These are phyloP conservation scores for Backusella psychrophila DNA, from an alignment of 192 early-diverging fungal genomes.

Conservation along the genomic window DNA sequence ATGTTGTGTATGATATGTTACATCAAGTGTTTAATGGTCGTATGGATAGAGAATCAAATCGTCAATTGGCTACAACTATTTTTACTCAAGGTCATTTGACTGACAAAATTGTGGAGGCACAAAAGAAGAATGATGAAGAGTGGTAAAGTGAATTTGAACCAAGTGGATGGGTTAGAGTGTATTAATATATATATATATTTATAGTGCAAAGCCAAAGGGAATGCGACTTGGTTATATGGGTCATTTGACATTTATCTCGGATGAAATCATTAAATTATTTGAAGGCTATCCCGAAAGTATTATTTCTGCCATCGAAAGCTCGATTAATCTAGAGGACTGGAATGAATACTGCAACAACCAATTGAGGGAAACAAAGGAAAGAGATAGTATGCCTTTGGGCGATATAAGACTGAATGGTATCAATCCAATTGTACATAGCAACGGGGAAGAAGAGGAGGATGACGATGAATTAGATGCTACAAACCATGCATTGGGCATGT, in stretches of 20 bases:
- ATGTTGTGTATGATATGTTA: slow-evolving; percentile 98
- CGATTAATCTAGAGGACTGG: slow-evolving; percentile 51
- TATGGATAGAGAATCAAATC: slow-evolving; percentile 61
- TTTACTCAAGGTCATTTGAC: slow-evolving; percentile 88
- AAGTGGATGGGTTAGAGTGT: background rate
- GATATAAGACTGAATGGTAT: slow-evolving; percentile 47
- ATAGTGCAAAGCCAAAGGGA: slow-evolving; percentile 80
- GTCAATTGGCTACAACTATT: slow-evolving; percentile 55
- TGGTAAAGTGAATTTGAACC: slow-evolving; percentile 48
- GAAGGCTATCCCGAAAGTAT: slow-evolving; percentile 57
- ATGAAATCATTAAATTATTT: slow-evolving; percentile 88
- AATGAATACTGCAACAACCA: slow-evolving; percentile 43
- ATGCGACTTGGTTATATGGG: slow-evolving; percentile 97
- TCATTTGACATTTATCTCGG: slow-evolving; percentile 93
- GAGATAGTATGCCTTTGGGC: slow-evolving; percentile 43
- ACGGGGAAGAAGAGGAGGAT: slow-evolving; percentile 18
- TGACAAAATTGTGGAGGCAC: slow-evolving; percentile 79
- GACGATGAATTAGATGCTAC: slow-evolving; percentile 13
- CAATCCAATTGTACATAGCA: slow-evolving; percentile 5
- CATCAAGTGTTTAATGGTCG: slow-evolving; percentile 96
- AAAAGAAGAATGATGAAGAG: slow-evolving; percentile 78
- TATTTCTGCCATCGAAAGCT: slow-evolving; percentile 32
- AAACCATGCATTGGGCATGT: background rate
- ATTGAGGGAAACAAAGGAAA: slow-evolving; percentile 16
- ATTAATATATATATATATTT: background rate